These are phyloP conservation scores for Phanerodontia chrysosporium DNA, from an alignment of 768 basidiomycete genomes.

Conservation along the genomic window DNA sequence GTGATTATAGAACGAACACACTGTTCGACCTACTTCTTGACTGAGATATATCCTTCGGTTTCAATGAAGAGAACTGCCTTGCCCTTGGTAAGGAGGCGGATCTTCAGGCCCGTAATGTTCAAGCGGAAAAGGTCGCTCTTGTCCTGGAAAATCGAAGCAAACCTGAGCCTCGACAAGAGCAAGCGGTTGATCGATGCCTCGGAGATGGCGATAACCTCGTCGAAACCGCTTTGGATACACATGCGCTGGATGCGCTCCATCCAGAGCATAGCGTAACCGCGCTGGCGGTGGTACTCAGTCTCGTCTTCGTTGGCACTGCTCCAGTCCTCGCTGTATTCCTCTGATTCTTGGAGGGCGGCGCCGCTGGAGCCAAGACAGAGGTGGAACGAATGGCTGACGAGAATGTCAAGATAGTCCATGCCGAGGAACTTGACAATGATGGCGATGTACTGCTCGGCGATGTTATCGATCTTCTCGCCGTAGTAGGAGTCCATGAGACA, in stretches of 20 bases:
- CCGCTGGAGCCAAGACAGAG: neutral
- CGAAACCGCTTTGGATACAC: neutral
- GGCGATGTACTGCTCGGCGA: neutral
- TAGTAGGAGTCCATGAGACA: slow-evolving; percentile 10
- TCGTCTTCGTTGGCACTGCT: neutral
- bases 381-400: neutral
- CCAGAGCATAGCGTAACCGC: neutral
- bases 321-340: neutral
- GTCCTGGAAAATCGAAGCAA: neutral
- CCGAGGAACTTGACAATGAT: neutral
- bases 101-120: slow-evolving; percentile 7
- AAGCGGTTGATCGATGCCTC: neutral
- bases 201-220: neutral
- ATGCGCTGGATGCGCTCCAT: neutral
- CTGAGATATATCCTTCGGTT: slow-evolving; percentile 10
- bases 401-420: slow-evolving; percentile 1
- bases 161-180: neutral
- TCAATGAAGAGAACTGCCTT: slow-evolving; percentile 16
- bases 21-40: slow-evolving; percentile 5
- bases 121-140: slow-evolving; percentile 9
- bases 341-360: neutral
- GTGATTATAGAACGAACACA: neutral
- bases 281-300: neutral
- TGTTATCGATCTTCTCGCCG: neutral
- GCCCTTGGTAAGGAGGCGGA: slow-evolving; percentile 13